Base-by-base conservation (phyloP, 805 yeast species). In the Starmerella vitae region DNA sequence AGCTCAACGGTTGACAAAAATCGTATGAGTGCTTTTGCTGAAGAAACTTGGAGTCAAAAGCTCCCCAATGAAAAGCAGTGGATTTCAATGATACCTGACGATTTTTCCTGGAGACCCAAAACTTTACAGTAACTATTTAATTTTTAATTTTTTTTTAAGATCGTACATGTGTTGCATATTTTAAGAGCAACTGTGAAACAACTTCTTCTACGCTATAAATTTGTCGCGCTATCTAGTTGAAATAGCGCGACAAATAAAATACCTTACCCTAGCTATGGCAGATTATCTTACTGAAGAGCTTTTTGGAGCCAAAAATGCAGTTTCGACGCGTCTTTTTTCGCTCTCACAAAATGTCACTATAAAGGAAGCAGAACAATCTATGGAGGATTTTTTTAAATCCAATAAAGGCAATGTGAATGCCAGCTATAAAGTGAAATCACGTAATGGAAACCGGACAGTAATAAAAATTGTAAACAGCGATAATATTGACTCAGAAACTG, bases 1-100 rank as follows among this genome's bases (percentile, higher is more conserved):
- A 58, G 56, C 21, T 36, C 34, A 10, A 40, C 18, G 1, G 43
- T 37, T 1, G 64, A 55, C 26, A 26, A 37, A 32, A 28, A 20
- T 12, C 30, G 17, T 4, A 38, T 59, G 38, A 32, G 31, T 13
- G 36, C 18, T 3, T 46, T 57, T 22, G 45, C 49, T 5, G 33
- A 36, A 4, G 13, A 14, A n/a, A n/a, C n/a, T n/a, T n/a, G n/a
- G n/a, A n/a, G n/a, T n/a, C n/a, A n/a, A n/a, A n/a, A n/a, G n/a
- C n/a, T n/a, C n/a, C n/a, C n/a, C n/a, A n/a, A n/a, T n/a, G n/a
- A n/a, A n/a, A n/a, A n/a, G n/a, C n/a, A n/a, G n/a, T n/a, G n/a
- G n/a, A n/a, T n/a, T n/a, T n/a, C n/a, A n/a, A n/a, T n/a, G n/a
- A n/a, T n/a, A n/a, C n/a, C n/a, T n/a, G n/a, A n/a, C n/a, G n/a